phyloP scores from a whole-genome alignment of 768 basidiomycete species.

The Russula olivacea region DNA sequence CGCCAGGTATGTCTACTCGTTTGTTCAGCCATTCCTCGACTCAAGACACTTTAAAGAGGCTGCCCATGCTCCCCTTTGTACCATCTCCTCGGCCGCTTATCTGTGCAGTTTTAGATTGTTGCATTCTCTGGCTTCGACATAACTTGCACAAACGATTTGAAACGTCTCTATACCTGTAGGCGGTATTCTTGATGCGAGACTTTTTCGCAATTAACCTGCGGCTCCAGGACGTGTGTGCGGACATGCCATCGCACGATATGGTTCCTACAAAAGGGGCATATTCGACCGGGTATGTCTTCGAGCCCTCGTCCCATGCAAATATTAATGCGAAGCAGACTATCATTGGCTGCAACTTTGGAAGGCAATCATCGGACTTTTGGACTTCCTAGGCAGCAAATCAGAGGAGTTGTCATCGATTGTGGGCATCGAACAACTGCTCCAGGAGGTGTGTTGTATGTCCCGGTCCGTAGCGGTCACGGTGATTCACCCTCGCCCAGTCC shows the following conservation, averaged over 20 bases:
- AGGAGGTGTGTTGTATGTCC: conserved; percentile 41
- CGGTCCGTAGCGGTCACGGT: neutral
- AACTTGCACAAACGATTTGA: conserved; percentile 61
- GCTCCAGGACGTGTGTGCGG: conserved; percentile 43
- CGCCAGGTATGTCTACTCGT: conserved; percentile 45
- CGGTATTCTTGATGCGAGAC: neutral
- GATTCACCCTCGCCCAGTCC: conserved; percentile 34
- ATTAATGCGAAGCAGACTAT: conserved; percentile 42
- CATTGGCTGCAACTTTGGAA: conserved; percentile 63
- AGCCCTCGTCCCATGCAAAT: neutral
- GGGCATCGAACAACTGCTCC: conserved; percentile 46
- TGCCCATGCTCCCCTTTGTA: conserved; percentile 45
- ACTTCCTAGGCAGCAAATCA: conserved; percentile 50
- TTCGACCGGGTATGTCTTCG: conserved; percentile 45
- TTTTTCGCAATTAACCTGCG: neutral
- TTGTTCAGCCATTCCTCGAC: neutral
- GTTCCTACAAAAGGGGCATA: conserved; percentile 47
- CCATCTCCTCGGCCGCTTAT: conserved; percentile 41
- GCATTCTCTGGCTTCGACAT: conserved; percentile 63
- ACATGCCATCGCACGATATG: conserved; percentile 51
- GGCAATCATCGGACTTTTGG: conserved; percentile 48
- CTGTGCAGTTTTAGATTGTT: conserved; percentile 61
- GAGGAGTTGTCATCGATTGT: conserved; percentile 48
- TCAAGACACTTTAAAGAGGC: conserved; percentile 34
- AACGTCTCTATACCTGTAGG: conserved; percentile 51